A percentile compares a stretch with the other conserved stretches of the same genome.
These are phyloP conservation scores for Xylaria sp. DNA, from an alignment of 2,329 filamentous ascomycete species.

Conservation along the genomic window DNA sequence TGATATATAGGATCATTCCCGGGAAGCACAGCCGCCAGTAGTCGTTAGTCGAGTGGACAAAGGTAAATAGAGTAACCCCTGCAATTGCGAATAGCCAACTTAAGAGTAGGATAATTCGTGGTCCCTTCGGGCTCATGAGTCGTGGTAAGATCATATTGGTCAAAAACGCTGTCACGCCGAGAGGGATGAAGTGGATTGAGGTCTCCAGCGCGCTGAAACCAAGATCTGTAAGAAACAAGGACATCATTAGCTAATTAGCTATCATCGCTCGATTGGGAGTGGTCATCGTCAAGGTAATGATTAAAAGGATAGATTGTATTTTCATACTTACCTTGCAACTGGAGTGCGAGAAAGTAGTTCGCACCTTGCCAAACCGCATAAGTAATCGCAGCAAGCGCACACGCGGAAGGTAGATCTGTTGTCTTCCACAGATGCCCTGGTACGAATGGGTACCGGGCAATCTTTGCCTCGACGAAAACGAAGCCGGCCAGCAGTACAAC, in stretches of 20 bases:
- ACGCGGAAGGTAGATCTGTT: background rate
- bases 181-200: constrained; percentile 3
- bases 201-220: constrained; percentile 10
- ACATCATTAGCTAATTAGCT: background rate
- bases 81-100: constrained; percentile 17
- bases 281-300: background rate
- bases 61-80: constrained; percentile 9
- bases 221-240: background rate
- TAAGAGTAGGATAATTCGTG: constrained; percentile 5
- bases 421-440: constrained; percentile 4
- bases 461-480: constrained; percentile 8
- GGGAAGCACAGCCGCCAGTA: constrained; percentile 12
- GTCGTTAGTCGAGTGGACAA: background rate
- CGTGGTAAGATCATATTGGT: constrained; percentile 9
- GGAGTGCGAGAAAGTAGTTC: constrained; percentile 16
- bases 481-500: constrained; percentile 8
- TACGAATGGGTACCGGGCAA: constrained; percentile 5
- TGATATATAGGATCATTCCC: constrained; percentile 13
- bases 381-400: constrained; percentile 10
- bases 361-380: constrained; percentile 14
- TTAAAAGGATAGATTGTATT: background rate
- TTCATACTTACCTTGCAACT: constrained; percentile 16
- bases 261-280: background rate
- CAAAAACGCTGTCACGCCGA: constrained; percentile 8
- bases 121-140: constrained; percentile 7